phyloP scores from a whole-genome alignment of 192 early-diverging fungal genomes.

The Backusella morwellensis region DNA sequence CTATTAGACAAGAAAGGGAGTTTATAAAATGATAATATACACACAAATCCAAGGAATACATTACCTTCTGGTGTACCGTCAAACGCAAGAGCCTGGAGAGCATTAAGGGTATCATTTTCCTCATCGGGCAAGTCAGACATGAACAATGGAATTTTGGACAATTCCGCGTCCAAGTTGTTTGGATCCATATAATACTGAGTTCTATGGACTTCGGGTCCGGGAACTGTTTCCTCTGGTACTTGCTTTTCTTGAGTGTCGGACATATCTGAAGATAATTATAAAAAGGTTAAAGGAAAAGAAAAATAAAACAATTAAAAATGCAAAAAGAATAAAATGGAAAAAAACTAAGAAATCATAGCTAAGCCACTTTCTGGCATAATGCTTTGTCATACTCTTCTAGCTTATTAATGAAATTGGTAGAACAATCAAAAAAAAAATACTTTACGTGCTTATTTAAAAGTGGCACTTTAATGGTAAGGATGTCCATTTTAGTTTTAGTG shows the following conservation, averaged over 20 bases:
- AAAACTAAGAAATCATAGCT: background rate
- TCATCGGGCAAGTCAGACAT: conserved; percentile 78
- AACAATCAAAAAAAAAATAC: background rate
- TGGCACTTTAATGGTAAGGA: too few species aligned
- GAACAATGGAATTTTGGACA: conserved; percentile 89
- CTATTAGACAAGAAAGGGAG: conserved; percentile 3
- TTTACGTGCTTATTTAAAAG: too few species aligned
- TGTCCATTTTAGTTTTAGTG: too few species aligned
- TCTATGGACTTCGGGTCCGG: conserved; percentile 32
- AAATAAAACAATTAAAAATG: background rate
- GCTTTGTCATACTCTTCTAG: background rate
- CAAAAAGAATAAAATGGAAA: background rate
- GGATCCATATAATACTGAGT: conserved; percentile 44
- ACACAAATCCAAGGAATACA: background rate
- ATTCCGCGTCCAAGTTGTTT: conserved; percentile 53
- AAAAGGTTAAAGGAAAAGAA: background rate
- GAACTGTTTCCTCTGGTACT: background rate
- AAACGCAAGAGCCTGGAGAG: conserved; percentile 80
- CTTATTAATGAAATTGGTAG: background rate
- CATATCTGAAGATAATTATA: background rate
- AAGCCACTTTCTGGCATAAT: background rate
- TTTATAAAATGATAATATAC: background rate
- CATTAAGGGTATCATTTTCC: conserved; percentile 74
- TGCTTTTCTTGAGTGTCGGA: conserved; percentile 1
- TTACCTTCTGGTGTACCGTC: conserved; percentile 93